Base-by-base conservation (phyloP, 805 yeast species). In the Lipomyces spencermartinsiae region DNA sequence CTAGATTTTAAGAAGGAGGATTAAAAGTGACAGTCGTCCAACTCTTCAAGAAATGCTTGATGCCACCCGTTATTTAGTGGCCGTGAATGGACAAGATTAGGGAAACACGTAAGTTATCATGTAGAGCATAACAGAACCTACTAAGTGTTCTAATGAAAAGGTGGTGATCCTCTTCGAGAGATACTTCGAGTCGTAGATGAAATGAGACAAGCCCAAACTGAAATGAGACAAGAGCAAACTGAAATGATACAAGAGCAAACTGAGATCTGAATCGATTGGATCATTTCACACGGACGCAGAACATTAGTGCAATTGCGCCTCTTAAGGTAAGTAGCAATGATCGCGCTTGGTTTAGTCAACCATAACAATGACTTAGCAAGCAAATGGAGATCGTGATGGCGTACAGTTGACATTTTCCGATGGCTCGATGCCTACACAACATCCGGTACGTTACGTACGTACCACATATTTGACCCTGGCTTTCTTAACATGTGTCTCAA, bases 401-500 rank as follows among this genome's bases (percentile, higher is more conserved):
- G 55, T 22, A 51, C 31, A 25, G 16, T 22, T 25, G 55, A 51
- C 55, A 51, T 51, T 51, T 51, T 22, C 31, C 33, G 55, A 51
- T 51, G 55, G 33, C 55, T 51, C 55, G 53, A 46, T 51, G 31
- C 55, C 55, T 1, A 51, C 33, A n/a, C 33, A 51, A 4, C 16
- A n/a, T 51, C 55, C 55, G 29, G n/a, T n/a, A n/a, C n/a, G n/a
- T n/a, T n/a, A n/a, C n/a, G 55, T 51, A 51, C 4, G 33, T 39
- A 16, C n/a, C 16, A 14, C 46, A 39, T 39, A 16, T 39, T 16
- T 39, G 46, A 14, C 46, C 4, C 29, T 1, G 33, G 16, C 31
- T 19, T 25, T 14, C 14, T 51, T 12, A 25, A 46, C 53, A 16
- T 19, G 25, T 46, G 9, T 46, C 53, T 46, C 25, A 46, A 46